A percentile compares a stretch with the other conserved stretches of the same genome.
Conservation (phyloP, 257 asterid species). For the Perilla frutescens region DNA sequence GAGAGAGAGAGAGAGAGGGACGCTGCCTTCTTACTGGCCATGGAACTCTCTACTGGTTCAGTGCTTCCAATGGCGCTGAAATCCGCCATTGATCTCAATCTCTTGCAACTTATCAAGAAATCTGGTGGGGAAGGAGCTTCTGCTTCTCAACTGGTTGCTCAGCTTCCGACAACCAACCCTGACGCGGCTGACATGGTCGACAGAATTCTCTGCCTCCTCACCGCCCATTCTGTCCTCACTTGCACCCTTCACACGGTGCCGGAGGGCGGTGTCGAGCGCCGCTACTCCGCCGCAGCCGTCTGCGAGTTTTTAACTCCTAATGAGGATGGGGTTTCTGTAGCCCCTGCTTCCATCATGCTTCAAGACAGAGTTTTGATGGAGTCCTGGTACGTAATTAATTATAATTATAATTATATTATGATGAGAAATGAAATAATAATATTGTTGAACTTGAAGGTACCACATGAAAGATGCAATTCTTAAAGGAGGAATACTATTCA, state of each 20-base stretch:
- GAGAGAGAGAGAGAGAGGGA: conserved; percentile 2
- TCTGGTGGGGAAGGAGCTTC: conserved; percentile 38
- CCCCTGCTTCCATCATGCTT: conserved; percentile 27
- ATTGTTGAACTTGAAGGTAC: conserved; percentile 14
- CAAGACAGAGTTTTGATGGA: conserved; percentile 50
- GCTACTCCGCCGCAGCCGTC: conserved; percentile 53
- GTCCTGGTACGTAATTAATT: conserved; percentile 47
- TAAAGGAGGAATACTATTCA: conserved; percentile 71
- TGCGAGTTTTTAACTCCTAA: conserved; percentile 53
- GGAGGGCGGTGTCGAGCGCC: conserved; percentile 40
- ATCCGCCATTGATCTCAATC: conserved; percentile 20
- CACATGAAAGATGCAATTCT: conserved; percentile 68
- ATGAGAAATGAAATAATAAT: no score
- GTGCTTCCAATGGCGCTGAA: conserved; percentile 24
- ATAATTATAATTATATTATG: not conserved
- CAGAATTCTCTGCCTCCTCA: conserved; percentile 48
- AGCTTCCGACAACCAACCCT: conserved; percentile 39
- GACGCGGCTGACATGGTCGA: conserved; percentile 42
- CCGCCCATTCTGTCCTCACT: conserved; percentile 39
- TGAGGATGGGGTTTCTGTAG: conserved; percentile 47
- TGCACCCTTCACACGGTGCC: conserved; percentile 28
- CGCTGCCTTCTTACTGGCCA: not conserved
- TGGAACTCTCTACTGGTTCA: not conserved
- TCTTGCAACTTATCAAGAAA: conserved; percentile 35
- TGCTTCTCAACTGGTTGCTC: conserved; percentile 44